Conservation (phyloP, 164 flowering plant species). For the Annona cherimola region DNA sequence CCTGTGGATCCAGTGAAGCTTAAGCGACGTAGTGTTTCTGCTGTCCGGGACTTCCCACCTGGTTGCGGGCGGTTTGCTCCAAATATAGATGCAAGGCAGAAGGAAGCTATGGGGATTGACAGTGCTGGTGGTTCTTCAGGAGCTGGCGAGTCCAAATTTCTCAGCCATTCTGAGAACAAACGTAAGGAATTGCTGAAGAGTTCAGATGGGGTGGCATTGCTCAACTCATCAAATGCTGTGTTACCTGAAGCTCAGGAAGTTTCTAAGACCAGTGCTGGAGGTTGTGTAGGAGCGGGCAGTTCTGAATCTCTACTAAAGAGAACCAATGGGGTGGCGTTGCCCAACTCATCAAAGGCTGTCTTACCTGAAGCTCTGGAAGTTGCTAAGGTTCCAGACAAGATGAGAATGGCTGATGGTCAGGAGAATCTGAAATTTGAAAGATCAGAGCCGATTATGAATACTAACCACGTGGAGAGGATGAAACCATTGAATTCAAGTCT, state of each 20-base stretch:
- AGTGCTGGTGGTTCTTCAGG: neutral
- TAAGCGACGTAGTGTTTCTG: slow-evolving; percentile 49
- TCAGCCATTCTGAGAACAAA: too few relatives aligned
- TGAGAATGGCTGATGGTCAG: neutral
- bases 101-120: neutral
- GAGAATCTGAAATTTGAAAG: neutral
- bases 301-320: neutral
- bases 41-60: slow-evolving; percentile 45
- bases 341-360: neutral
- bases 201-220: too few relatives aligned
- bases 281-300: slow-evolving; percentile 1
- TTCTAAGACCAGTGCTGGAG: neutral
- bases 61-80: slow-evolving; percentile 38
- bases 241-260: too few relatives aligned
- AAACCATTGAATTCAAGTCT: neutral
- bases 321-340: neutral
- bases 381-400: neutral
- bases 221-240: too few relatives aligned
- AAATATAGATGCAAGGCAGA: neutral
- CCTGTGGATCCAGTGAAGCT: slow-evolving; percentile 16
- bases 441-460: neutral
- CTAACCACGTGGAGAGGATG: neutral
- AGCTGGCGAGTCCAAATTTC: neutral
- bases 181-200: too few relatives aligned
- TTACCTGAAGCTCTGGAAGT: neutral